phyloP scores from a whole-genome alignment of 345 rosid genomes.

The Punica granatum region DNA sequence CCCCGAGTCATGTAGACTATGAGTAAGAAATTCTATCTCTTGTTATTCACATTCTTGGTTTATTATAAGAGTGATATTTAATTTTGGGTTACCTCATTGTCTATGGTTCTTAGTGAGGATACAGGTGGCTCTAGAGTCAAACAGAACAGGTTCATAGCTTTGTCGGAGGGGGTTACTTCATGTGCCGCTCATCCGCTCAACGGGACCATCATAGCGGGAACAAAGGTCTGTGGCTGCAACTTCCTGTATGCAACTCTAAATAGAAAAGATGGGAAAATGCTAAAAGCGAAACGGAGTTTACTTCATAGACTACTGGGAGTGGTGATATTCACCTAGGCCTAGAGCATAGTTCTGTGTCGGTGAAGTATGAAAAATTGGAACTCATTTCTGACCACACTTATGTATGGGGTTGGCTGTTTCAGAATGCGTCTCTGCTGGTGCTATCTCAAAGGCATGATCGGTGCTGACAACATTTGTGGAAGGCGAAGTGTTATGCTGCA shows the following conservation, averaged over 20 bases:
- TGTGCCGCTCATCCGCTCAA: constrained; percentile 75
- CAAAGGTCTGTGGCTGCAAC: constrained; percentile 44
- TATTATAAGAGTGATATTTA: background rate
- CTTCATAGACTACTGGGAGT: background rate
- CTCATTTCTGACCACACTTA: no score
- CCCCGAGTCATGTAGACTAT: constrained; percentile 83
- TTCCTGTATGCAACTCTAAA: background rate
- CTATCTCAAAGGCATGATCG: constrained; percentile 42
- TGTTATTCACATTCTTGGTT: background rate
- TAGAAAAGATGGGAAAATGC: background rate
- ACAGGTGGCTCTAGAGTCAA: constrained; percentile 13
- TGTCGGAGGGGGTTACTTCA: constrained; percentile 60
- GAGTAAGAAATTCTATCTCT: constrained; percentile 30
- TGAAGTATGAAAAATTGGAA: no score
- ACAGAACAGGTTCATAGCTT: constrained; percentile 63
- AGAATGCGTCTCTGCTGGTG: constrained; percentile 56
- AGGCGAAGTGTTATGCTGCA: background rate
- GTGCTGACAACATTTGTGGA: constrained; percentile 5
- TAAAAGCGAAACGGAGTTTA: background rate
- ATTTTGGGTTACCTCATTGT: background rate
- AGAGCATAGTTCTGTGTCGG: no score
- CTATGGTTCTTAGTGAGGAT: constrained; percentile 7
- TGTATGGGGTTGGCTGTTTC: no score
- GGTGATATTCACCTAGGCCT: no score
- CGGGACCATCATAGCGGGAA: constrained; percentile 70